phyloP scores from a whole-genome alignment of 2,329 filamentous ascomycete genomes.

The Colletotrichum chrysophilum region DNA sequence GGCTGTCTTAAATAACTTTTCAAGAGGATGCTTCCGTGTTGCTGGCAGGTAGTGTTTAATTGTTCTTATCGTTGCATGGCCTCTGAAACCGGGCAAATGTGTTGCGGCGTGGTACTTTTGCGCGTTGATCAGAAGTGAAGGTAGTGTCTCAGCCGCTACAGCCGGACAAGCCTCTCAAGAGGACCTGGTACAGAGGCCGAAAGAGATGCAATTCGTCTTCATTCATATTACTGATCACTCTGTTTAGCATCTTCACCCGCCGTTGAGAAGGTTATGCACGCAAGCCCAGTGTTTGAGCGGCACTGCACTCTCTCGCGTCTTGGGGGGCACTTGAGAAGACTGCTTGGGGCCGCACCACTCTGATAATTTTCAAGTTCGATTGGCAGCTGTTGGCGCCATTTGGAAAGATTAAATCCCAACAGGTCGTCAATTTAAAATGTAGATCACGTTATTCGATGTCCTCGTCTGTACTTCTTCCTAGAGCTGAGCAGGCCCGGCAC shows the following conservation, averaged over 20 bases:
- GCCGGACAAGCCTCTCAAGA: not conserved
- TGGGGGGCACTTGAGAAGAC: rapidly evolving
- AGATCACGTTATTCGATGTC: too few relatives aligned
- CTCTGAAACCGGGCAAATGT: not conserved
- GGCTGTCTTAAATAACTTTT: not conserved
- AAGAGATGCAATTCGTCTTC: not conserved
- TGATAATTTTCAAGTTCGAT: not conserved
- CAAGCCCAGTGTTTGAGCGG: rapidly evolving
- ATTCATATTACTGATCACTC: not conserved
- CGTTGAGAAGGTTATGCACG: not conserved
- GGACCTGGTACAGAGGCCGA: not conserved
- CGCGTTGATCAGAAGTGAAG: not conserved
- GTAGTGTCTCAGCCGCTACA: not conserved
- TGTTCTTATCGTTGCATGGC: not conserved
- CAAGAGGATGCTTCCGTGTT: not conserved
- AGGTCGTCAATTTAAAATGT: too few relatives aligned
- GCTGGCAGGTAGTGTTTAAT: not conserved
- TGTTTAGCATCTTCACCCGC: not conserved
- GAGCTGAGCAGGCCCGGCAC: too few relatives aligned
- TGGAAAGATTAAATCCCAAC: too few relatives aligned
- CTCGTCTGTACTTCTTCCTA: too few relatives aligned
- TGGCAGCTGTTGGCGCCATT: not conserved
- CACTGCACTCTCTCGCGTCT: not conserved
- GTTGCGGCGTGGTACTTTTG: too few relatives aligned
- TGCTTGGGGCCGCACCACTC: not conserved